phyloP scores from a whole-genome alignment of 2,329 filamentous ascomycete species.

The Blastomyces parvus region DNA sequence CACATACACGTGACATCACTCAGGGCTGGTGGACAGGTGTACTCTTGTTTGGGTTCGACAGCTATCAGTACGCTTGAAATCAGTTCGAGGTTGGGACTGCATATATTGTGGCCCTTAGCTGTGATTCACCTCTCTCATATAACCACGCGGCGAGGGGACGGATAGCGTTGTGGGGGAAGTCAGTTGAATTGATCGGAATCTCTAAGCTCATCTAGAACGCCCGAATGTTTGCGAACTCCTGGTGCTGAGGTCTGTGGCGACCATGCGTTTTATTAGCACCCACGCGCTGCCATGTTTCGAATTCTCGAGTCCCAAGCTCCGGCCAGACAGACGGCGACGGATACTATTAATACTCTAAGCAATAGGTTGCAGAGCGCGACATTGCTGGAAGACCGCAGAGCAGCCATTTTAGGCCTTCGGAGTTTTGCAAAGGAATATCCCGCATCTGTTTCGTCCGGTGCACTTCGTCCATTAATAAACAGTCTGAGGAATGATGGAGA shows the following conservation, averaged over 20 bases:
- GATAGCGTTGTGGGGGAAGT: not conserved
- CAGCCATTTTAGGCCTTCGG: constrained; percentile 81
- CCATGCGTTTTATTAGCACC: constrained; percentile 29
- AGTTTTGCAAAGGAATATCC: constrained; percentile 97
- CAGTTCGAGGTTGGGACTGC: not conserved
- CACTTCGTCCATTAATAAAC: constrained; percentile 77
- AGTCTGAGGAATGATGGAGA: constrained; percentile 79
- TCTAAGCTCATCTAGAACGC: not conserved
- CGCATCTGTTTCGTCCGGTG: constrained; percentile 87
- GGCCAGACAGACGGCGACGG: constrained; percentile 88
- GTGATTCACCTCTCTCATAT: not conserved
- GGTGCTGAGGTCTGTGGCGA: constrained; percentile 27
- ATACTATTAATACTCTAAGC: constrained; percentile 86
- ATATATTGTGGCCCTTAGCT: not conserved
- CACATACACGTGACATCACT: not conserved
- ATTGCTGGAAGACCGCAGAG: constrained; percentile 84
- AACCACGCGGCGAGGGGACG: not conserved
- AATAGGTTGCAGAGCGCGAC: constrained; percentile 80
- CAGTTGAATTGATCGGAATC: not conserved
- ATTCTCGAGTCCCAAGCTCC: constrained; percentile 64
- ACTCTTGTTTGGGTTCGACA: not conserved
- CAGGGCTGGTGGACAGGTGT: not conserved
- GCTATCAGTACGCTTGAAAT: not conserved
- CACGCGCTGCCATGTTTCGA: constrained; percentile 39
- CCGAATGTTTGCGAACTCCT: constrained; percentile 26